These are phyloP conservation scores for Brettanomyces bruxellensis DNA, from an alignment of 805 yeast species.

Conservation along the genomic window DNA sequence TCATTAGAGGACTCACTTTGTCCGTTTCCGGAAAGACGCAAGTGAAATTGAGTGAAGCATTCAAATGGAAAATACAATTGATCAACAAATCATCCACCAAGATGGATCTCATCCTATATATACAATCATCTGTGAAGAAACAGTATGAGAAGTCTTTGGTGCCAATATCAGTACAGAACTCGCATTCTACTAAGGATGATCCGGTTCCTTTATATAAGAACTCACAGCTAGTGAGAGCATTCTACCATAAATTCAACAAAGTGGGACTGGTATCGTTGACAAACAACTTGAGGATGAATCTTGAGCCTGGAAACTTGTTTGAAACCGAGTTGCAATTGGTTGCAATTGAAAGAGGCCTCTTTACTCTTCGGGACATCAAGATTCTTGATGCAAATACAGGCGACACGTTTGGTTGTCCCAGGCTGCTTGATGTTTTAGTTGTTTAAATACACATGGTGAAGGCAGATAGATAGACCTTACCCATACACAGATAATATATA, in stretches of 20 bases:
- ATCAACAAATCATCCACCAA: slow-evolving; percentile 47
- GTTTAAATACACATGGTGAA: slow-evolving; percentile 11
- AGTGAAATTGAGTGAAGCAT: slow-evolving; percentile 50
- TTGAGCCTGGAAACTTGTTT: slow-evolving; percentile 52
- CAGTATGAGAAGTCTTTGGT: slow-evolving; percentile 29
- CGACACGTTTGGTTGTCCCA: slow-evolving; percentile 63
- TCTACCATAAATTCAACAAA: slow-evolving; percentile 30
- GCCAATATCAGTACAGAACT: slow-evolving; percentile 23
- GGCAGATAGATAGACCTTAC: background rate
- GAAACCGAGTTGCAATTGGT: slow-evolving; percentile 54
- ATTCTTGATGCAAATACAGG: slow-evolving; percentile 56
- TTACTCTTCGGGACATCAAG: slow-evolving; percentile 54
- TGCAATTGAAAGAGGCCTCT: slow-evolving; percentile 59
- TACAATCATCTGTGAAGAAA: slow-evolving; percentile 28
- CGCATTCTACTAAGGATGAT: slow-evolving; percentile 12
- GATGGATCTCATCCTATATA: slow-evolving; percentile 43
- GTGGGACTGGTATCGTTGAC: slow-evolving; percentile 55
- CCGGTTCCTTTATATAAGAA: slow-evolving; percentile 23
- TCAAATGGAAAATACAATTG: slow-evolving; percentile 57
- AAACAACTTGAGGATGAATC: slow-evolving; percentile 53
- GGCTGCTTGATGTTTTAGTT: slow-evolving; percentile 60
- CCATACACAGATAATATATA: background rate
- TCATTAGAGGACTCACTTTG: slow-evolving; percentile 31
- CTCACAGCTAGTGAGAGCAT: slow-evolving; percentile 17
- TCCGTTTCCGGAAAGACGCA: slow-evolving; percentile 56